These are phyloP conservation scores for Quambalaria eucalypti DNA, from an alignment of 1,284 basidiomycete species.

Conservation along the genomic window DNA sequence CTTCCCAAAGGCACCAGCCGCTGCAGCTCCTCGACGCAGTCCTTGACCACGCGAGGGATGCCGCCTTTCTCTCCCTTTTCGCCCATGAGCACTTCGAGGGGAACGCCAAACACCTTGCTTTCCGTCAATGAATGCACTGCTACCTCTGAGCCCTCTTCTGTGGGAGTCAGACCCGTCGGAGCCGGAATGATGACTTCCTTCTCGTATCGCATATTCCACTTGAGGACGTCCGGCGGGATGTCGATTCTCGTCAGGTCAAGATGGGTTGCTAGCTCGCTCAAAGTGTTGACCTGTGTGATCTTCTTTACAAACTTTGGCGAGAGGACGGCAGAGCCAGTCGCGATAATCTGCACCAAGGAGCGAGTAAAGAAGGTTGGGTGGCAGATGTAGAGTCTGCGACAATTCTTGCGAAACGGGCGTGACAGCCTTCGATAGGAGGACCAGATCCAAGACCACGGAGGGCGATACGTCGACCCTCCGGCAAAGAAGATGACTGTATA, in stretches of 20 bases:
- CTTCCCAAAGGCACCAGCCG: too few relatives aligned
- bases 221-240: constrained; percentile 68
- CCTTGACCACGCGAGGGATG: constrained; percentile 66
- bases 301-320: constrained; percentile 83
- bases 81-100: constrained; percentile 70
- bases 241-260: constrained; percentile 75
- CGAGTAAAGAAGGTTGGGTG: constrained; percentile 76
- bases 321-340: constrained; percentile 71
- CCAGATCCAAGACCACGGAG: constrained; percentile 81
- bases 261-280: constrained; percentile 63
- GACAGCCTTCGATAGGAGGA: constrained; percentile 57
- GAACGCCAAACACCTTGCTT: constrained; percentile 68
- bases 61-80: constrained; percentile 67
- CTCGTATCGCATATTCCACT: constrained; percentile 45
- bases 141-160: neutral
- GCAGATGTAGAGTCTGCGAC: constrained; percentile 74
- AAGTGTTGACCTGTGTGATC: constrained; percentile 62
- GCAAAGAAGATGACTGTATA: constrained; percentile 78
- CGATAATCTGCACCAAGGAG: constrained; percentile 61
- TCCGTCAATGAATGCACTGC: too few relatives aligned
- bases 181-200: constrained; percentile 7
- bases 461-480: constrained; percentile 64
- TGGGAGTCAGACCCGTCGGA: constrained; percentile 59
- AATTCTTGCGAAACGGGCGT: constrained; percentile 64
- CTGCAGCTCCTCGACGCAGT: constrained; percentile 61